These are phyloP conservation scores for Cystobasidiaceae sp. DNA, from an alignment of 1,284 basidiomycete species.

Conservation along the genomic window DNA sequence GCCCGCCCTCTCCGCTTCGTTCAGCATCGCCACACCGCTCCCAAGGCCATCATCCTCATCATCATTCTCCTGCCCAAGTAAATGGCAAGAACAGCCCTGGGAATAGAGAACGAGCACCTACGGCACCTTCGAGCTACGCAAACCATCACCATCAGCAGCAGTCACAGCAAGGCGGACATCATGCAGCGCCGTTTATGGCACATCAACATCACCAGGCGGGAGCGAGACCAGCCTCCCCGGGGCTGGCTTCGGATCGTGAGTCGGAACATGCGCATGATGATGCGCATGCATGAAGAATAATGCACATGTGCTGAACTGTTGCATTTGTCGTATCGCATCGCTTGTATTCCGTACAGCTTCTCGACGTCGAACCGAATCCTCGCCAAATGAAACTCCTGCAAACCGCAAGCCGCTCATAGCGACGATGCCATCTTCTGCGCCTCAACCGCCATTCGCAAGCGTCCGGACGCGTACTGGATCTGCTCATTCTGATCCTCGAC, in stretches of 20 bases:
- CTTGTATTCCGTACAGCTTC: too few species aligned
- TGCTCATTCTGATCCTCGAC: not conserved
- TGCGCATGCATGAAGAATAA: not conserved
- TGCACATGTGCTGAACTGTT: not conserved
- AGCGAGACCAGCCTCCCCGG: not conserved
- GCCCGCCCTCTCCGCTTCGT: not conserved
- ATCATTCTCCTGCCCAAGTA: not conserved
- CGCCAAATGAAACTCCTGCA: not conserved
- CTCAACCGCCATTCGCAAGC: not conserved
- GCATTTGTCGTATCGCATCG: not conserved
- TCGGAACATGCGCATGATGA: not conserved
- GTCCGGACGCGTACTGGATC: slow-evolving; percentile 10
- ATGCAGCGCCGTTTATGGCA: not conserved
- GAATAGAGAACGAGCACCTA: slow-evolving; percentile 10
- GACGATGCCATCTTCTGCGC: not conserved
- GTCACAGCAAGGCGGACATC: too few species aligned
- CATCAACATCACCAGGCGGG: too few species aligned
- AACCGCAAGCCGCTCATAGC: not conserved
- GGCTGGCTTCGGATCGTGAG: slow-evolving; percentile 1
- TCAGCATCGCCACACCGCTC: too few species aligned
- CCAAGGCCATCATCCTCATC: too few species aligned
- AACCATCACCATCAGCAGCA: too few species aligned
- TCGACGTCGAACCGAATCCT: not conserved
- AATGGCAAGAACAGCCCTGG: not conserved
- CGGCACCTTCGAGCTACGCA: not conserved